Percentiles rank a stretch among this genome's conserved stretches.
Conservation (phyloP, 2,329 filamentous ascomycete species). For the Sporothrix humicola region DNA sequence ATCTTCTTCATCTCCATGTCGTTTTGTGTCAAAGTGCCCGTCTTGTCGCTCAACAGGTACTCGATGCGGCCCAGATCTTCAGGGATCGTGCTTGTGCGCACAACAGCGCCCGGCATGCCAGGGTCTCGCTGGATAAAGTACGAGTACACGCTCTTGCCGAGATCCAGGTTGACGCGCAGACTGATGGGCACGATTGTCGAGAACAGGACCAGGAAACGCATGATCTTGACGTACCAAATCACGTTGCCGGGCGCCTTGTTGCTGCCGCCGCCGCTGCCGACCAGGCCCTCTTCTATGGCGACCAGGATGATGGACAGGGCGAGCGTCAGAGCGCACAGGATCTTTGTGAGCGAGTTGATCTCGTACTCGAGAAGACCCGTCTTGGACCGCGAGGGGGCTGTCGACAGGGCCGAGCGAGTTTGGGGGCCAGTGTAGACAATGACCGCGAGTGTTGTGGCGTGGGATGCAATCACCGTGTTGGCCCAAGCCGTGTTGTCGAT, state of each 20-base stretch:
- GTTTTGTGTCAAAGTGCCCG: slow-evolving; percentile 96
- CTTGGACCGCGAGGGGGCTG: slow-evolving; percentile 89
- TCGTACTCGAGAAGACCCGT: slow-evolving; percentile 92
- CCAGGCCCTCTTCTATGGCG: slow-evolving; percentile 78
- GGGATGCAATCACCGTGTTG: slow-evolving; percentile 94
- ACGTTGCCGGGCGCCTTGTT: slow-evolving; percentile 64
- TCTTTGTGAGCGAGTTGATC: slow-evolving; percentile 97
- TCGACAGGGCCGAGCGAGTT: slow-evolving; percentile 91
- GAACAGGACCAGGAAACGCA: slow-evolving; percentile 97
- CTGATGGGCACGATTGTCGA: slow-evolving; percentile 99
- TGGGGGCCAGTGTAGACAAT: slow-evolving; percentile 95
- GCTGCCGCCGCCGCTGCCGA: slow-evolving; percentile 55
- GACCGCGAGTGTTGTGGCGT: slow-evolving; percentile 83
- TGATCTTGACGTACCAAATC: slow-evolving; percentile 94
- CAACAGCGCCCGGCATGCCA: slow-evolving; percentile 88
- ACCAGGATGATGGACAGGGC: slow-evolving; percentile 87
- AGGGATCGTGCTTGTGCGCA: slow-evolving; percentile 95
- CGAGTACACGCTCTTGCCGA: slow-evolving; percentile 96
- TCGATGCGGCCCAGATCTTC: slow-evolving; percentile 96
- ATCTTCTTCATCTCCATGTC: slow-evolving; percentile 99
- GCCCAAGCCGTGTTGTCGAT: slow-evolving; percentile 99
- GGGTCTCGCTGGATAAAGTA: slow-evolving; percentile 92
- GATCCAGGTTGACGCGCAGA: slow-evolving; percentile 91
- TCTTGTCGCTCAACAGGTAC: slow-evolving; percentile 96
- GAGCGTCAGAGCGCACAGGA: slow-evolving; percentile 86